These are phyloP conservation scores for Phytophthora cryptogea DNA, from an alignment of 352 stramenopile species.

Conservation along the genomic window DNA sequence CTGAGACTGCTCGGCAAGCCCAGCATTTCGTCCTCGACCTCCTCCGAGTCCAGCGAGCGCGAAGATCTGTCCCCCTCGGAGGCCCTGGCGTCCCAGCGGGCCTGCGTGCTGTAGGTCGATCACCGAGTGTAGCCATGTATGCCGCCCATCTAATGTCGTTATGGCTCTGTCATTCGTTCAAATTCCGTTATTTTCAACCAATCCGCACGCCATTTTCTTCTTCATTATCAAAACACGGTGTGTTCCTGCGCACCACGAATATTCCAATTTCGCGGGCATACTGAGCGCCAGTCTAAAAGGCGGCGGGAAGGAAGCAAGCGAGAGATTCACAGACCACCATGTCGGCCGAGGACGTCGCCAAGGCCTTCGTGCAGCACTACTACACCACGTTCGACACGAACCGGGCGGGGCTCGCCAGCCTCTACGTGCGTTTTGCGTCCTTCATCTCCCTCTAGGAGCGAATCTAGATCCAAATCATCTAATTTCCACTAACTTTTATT, in stretches of 20 bases:
- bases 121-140: constrained; percentile 25
- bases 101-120: constrained; percentile 24
- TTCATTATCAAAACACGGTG: background rate
- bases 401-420: constrained; percentile 63
- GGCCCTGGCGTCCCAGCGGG: constrained; percentile 23
- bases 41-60: constrained; percentile 16
- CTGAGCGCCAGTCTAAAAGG: constrained; percentile 29
- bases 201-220: constrained; percentile 6
- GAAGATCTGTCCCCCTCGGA: constrained; percentile 25
- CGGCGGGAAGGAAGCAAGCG: constrained; percentile 16
- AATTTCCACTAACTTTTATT: background rate
- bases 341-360: constrained; percentile 84
- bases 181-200: constrained; percentile 23
- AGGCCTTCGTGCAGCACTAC: constrained; percentile 89
- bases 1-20: constrained; percentile 24
- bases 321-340: constrained; percentile 42
- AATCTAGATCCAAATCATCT: background rate
- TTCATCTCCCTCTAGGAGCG: background rate
- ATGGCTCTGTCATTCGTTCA: constrained; percentile 17
- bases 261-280: constrained; percentile 20
- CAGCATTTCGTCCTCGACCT: constrained; percentile 30
- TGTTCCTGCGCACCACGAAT: constrained; percentile 15
- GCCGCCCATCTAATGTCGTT: constrained; percentile 1
- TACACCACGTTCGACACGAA: constrained; percentile 89
- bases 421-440: constrained; percentile 68